A percentile compares a stretch with the other conserved stretches of the same genome.
Conservation (phyloP, 2,329 filamentous ascomycete genomes). For the Xylaria polymorpha region DNA sequence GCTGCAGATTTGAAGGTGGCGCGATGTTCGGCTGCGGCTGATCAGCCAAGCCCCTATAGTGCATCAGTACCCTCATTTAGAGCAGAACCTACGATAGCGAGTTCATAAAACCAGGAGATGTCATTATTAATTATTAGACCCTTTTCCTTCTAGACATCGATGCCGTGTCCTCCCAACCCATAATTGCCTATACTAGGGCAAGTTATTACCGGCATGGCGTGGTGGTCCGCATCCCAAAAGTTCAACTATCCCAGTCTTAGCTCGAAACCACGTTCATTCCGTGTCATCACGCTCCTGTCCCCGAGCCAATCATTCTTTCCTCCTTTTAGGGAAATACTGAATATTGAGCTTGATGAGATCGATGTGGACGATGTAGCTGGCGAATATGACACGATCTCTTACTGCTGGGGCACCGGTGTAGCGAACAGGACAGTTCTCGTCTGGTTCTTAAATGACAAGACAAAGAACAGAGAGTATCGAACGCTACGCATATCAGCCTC, state of each 20-base stretch:
- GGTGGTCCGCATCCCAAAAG: not conserved
- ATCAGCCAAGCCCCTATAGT: not conserved
- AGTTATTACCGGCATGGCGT: slow-evolving; percentile 14
- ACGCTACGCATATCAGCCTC: slow-evolving; percentile 46
- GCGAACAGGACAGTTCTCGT: slow-evolving; percentile 47
- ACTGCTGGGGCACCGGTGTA: slow-evolving; percentile 46
- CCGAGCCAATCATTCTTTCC: slow-evolving; percentile 38
- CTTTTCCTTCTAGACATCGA: not conserved
- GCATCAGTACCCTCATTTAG: not conserved
- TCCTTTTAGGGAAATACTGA: slow-evolving; percentile 41
- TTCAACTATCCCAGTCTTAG: slow-evolving; percentile 29
- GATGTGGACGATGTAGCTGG: slow-evolving; percentile 36
- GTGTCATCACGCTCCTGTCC: slow-evolving; percentile 44
- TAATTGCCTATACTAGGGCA: not conserved
- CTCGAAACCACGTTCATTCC: slow-evolving; percentile 40
- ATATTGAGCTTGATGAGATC: slow-evolving; percentile 46
- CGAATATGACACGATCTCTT: slow-evolving; percentile 50
- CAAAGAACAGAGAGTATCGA: slow-evolving; percentile 17
- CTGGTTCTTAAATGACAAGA: slow-evolving; percentile 25
- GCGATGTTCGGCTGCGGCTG: slow-evolving; percentile 1
- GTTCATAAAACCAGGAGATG: not conserved
- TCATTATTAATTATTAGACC: not conserved
- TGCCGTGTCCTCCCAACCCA: not conserved
- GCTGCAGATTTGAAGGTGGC: too few relatives aligned
- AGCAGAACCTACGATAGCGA: not conserved